phyloP scores from a whole-genome alignment of 2,329 filamentous ascomycete genomes.

The Clarireedia hainanense region DNA sequence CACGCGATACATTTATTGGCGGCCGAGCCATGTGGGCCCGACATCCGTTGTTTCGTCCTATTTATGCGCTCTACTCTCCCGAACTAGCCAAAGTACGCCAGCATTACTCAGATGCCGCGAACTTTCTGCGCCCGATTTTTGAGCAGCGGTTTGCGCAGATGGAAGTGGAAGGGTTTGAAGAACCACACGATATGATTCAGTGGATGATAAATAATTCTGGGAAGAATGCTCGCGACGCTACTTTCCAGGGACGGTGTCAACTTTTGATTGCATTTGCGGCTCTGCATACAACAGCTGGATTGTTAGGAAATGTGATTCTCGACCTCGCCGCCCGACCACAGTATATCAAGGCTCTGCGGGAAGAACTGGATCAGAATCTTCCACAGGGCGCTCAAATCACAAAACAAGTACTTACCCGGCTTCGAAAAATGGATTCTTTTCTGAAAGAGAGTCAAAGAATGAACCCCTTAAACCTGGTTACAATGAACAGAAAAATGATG shows the following conservation, averaged over 20 bases:
- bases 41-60: not conserved
- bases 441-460: conserved; percentile 33
- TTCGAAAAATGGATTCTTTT: conserved; percentile 33
- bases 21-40: conserved; percentile 1
- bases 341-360: conserved; percentile 23
- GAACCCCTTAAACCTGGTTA: conserved; percentile 27
- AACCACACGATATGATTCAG: conserved; percentile 3
- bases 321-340: conserved; percentile 43
- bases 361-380: conserved; percentile 16
- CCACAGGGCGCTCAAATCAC: conserved; percentile 32
- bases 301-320: conserved; percentile 31
- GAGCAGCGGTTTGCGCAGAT: not conserved
- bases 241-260: conserved; percentile 3
- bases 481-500: conserved; percentile 15
- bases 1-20: conserved; percentile 7
- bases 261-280: conserved; percentile 1
- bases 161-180: not conserved
- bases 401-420: conserved; percentile 13
- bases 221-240: not conserved
- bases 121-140: not conserved
- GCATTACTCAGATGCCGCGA: not conserved
- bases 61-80: conserved; percentile 1
- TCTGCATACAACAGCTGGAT: not conserved
- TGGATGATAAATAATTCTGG: conserved; percentile 6
- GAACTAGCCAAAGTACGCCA: conserved; percentile 1